These are phyloP conservation scores for Fusarium begoniae DNA, from an alignment of 2,329 filamentous ascomycete genomes.

Conservation along the genomic window DNA sequence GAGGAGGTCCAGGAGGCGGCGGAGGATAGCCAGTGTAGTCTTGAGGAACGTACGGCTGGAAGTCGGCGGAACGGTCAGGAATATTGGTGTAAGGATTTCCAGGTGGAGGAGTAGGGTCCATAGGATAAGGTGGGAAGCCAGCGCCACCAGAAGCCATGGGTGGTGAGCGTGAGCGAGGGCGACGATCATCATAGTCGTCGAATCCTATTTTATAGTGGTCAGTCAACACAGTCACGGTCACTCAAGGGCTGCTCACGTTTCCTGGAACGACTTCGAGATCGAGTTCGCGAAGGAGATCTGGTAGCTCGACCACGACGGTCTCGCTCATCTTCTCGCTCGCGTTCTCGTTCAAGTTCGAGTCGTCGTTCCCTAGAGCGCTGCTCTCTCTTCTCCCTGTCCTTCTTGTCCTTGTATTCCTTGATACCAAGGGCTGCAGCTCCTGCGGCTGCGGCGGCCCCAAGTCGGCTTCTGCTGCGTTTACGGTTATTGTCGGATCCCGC, in stretches of 20 bases:
- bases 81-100: slow-evolving; percentile 50
- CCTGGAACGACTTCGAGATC: slow-evolving; percentile 39
- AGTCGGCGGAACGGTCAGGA: slow-evolving; percentile 48
- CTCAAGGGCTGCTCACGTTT: slow-evolving; percentile 40
- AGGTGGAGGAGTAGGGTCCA: slow-evolving; percentile 38
- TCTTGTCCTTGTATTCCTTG: slow-evolving; percentile 65
- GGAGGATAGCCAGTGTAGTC: slow-evolving; percentile 55
- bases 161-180: slow-evolving; percentile 57
- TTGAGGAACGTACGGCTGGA: slow-evolving; percentile 53
- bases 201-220: slow-evolving; percentile 22
- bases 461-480: slow-evolving; percentile 63
- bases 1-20: slow-evolving; percentile 49
- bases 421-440: slow-evolving; percentile 71
- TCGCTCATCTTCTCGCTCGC: slow-evolving; percentile 29
- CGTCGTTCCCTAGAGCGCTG: slow-evolving; percentile 49
- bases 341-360: slow-evolving; percentile 34
- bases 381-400: slow-evolving; percentile 46
- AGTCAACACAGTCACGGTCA: slow-evolving; percentile 13
- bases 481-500: slow-evolving; percentile 47
- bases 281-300: slow-evolving; percentile 29
- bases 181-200: slow-evolving; percentile 50
- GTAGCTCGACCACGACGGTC: slow-evolving; percentile 44
- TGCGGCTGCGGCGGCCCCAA: slow-evolving; percentile 65
- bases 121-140: slow-evolving; percentile 56
- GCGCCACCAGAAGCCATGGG: slow-evolving; percentile 62